These are phyloP conservation scores for Mycena maculata DNA, from an alignment of 768 basidiomycete genomes.

Conservation along the genomic window DNA sequence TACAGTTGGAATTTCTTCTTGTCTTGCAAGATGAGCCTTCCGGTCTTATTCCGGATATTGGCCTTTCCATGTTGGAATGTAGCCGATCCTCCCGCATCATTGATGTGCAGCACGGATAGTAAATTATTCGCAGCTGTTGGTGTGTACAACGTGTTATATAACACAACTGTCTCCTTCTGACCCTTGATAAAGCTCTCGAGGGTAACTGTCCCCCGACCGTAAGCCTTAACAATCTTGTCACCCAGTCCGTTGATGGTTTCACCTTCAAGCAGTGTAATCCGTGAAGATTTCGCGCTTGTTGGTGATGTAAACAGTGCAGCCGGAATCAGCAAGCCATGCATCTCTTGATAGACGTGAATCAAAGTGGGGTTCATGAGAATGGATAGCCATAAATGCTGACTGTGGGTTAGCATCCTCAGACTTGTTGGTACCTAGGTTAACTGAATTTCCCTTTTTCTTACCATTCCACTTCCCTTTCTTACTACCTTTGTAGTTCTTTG, in stretches of 20 bases:
- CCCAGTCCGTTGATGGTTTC: slow-evolving; percentile 22
- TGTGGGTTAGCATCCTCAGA: not conserved
- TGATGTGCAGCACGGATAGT: slow-evolving; percentile 8
- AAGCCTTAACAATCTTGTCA: slow-evolving; percentile 16
- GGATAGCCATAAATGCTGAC: slow-evolving; percentile 2
- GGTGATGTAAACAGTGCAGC: slow-evolving; percentile 21
- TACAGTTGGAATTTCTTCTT: slow-evolving; percentile 27
- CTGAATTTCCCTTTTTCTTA: no score
- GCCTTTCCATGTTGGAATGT: not conserved
- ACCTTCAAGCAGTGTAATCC: slow-evolving; percentile 14
- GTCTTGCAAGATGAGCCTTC: slow-evolving; percentile 3
- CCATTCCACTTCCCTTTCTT: slow-evolving; percentile 2
- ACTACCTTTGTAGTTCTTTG: no score
- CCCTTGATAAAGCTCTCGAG: slow-evolving; percentile 20
- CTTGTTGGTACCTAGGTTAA: slow-evolving; percentile 1
- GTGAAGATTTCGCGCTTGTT: slow-evolving; percentile 8
- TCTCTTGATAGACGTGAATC: slow-evolving; percentile 25
- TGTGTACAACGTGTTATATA: slow-evolving; percentile 20
- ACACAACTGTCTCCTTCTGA: not conserved
- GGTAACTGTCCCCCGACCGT: slow-evolving; percentile 10
- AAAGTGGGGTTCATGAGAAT: slow-evolving; percentile 7
- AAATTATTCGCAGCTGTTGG: slow-evolving; percentile 11
- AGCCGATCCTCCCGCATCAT: not conserved
- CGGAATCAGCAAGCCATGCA: slow-evolving; percentile 19
- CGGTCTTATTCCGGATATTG: no score